Base-by-base conservation (phyloP, 352 stramenopile genomes). In the Plasmopara halstedii region DNA sequence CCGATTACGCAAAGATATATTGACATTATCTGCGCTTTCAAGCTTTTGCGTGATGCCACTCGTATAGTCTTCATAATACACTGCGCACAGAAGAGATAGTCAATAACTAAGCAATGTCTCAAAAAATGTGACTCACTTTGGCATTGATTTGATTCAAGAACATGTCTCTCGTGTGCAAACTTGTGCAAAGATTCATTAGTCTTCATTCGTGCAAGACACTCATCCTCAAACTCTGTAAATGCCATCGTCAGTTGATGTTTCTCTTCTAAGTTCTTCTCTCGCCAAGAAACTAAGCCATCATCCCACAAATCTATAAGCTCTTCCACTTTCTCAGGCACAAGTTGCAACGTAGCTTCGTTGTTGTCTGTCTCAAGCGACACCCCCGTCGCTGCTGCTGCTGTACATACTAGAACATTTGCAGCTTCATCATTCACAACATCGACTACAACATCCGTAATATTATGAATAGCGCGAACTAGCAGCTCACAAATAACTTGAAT, bases 281-380 rank as follows among this genome's bases (percentile, higher is more conserved):
- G 56, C 68, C 71, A 83, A 15, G 54, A 44, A 6, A 57, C 42
- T 11, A 83, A 22, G 6, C 23, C 51, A 2, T 52, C 39, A 15
- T 64, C 54, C 71, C 68, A 83, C 18, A 62, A 53, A 15, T 11
- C 35, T 4, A 60, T 41, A n/a, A 62, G 27, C 0, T 53, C 47
- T 19, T 53, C 46, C 5, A 70, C 47, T 33, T 45, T 63, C 22
- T 56, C 62, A 25, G 41, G 46, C 23, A 20, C 23, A 18, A 65
- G 33, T 17, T 50, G 39, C 14, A 43, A 8, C 34, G 47, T 40
- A 3, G 19, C 18, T 42, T 40, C 56, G 39, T 62, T 57, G 25
- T 53, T 55, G 6, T 63, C 45, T n/a, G n/a, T 52, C 17, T 56
- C 49, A 6, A n/a, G 7, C 6, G 46, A 34, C 18, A n/a, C 26